Percentiles rank a stretch among this genome's conserved stretches.
phyloP scores from a whole-genome alignment of 352 stramenopile species.

The Blastocystis sp. region DNA sequence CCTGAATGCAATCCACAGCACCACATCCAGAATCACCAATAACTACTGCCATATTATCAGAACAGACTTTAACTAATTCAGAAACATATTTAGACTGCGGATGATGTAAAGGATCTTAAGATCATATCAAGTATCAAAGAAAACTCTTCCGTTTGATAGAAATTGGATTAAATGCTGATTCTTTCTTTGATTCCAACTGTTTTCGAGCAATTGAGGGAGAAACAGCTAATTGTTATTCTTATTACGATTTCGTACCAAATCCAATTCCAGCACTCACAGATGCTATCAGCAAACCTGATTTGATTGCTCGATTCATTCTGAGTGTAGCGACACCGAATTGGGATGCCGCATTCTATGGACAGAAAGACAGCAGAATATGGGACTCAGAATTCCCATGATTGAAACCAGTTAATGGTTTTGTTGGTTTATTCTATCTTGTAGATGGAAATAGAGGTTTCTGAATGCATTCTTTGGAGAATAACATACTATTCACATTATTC shows the following conservation, averaged over 20 bases:
- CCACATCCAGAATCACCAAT: constrained; percentile 45
- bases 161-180: background rate
- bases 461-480: no score
- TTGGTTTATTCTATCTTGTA: no score
- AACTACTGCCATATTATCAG: background rate
- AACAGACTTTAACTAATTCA: background rate
- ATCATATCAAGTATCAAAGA: background rate
- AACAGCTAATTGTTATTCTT: background rate
- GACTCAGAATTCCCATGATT: no score
- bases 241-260: background rate
- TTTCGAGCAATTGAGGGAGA: background rate
- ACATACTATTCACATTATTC: no score
- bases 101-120: background rate
- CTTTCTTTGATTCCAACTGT: background rate
- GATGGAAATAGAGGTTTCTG: no score
- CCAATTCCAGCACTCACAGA: background rate
- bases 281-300: background rate
- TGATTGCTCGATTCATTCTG: background rate
- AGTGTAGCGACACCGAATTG: no score
- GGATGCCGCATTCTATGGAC: no score
- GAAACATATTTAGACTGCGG: constrained; percentile 49
- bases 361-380: no score
- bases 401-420: no score
- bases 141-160: background rate
- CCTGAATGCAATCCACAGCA: constrained; percentile 20